phyloP scores from a whole-genome alignment of 148 eudicot species.

The Spergularia bocconei region DNA sequence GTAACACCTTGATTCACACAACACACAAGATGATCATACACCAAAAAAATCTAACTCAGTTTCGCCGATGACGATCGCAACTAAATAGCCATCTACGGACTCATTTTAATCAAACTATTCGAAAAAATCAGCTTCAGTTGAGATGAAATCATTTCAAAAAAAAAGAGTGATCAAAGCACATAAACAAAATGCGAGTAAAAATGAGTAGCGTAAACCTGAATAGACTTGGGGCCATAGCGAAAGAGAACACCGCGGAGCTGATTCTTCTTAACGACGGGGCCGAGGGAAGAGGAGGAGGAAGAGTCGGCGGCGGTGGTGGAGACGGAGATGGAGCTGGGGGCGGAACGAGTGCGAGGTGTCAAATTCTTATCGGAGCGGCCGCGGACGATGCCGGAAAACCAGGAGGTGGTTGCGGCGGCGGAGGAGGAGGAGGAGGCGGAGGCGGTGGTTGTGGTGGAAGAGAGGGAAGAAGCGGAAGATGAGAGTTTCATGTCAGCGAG shows the following conservation, averaged over 20 bases:
- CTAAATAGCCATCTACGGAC: too few species aligned
- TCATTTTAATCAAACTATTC: too few species aligned
- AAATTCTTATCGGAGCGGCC: slow-evolving; percentile 29
- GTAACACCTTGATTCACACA: too few species aligned
- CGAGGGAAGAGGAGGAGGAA: slow-evolving; percentile 26
- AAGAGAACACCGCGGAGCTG: slow-evolving; percentile 89
- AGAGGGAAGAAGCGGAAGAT: slow-evolving; percentile 18
- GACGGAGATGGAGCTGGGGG: slow-evolving; percentile 38
- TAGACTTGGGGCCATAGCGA: slow-evolving; percentile 76
- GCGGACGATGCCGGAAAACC: slow-evolving; percentile 38
- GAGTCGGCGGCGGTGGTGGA: slow-evolving; percentile 61
- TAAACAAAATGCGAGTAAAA: background rate
- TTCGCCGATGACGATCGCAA: too few species aligned
- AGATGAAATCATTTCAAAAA: too few species aligned
- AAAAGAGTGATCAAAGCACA: background rate
- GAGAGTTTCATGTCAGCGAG: slow-evolving; percentile 29
- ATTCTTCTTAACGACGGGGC: slow-evolving; percentile 61
- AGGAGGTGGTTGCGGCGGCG: slow-evolving; percentile 19
- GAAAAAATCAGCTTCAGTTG: too few species aligned
- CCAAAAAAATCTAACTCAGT: too few species aligned
- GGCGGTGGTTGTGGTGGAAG: slow-evolving; percentile 15
- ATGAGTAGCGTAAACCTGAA: slow-evolving; percentile 46
- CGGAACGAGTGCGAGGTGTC: slow-evolving; percentile 18
- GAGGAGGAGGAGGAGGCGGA: slow-evolving; percentile 9
- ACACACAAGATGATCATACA: too few species aligned